Percentiles rank a stretch among this genome's conserved stretches.
Evolutionary conservation across 352 stramenopile genomes (phyloP).

Genomic region (Pythium oligandrum): DNA sequence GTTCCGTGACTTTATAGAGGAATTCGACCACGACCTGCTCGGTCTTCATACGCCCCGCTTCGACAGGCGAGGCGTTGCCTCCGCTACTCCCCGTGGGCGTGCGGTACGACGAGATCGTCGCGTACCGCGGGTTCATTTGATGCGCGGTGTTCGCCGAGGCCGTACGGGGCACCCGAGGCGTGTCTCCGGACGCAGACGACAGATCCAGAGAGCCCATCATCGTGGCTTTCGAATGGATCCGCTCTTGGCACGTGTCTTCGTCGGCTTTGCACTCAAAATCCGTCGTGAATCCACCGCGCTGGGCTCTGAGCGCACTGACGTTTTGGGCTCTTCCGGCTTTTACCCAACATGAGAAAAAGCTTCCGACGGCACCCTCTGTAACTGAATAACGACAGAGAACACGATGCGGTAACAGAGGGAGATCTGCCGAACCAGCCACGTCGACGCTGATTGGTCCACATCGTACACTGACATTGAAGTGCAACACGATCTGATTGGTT

Average conservation of each 20-base stretch:
- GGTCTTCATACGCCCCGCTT: constrained; percentile 67
- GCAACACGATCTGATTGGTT: constrained; percentile 7
- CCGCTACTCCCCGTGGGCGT: too few species aligned
- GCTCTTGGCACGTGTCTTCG: not conserved
- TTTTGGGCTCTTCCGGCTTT: too few species aligned
- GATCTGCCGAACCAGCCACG: too few species aligned
- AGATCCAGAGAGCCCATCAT: constrained; percentile 28
- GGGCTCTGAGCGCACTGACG: too few species aligned
- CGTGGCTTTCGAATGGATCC: constrained; percentile 3
- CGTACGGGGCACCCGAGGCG: constrained; percentile 15
- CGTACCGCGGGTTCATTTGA: constrained; percentile 6
- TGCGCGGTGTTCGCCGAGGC: constrained; percentile 2
- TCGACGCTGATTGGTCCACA: too few species aligned
- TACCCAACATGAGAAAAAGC: too few species aligned
- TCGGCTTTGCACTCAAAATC: constrained; percentile 3
- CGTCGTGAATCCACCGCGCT: not conserved
- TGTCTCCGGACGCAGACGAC: constrained; percentile 9
- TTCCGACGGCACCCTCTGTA: too few species aligned
- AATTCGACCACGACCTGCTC: constrained; percentile 85
- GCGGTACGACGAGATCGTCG: not conserved
- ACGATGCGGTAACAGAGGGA: too few species aligned
- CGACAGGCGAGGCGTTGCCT: not conserved
- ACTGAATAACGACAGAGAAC: too few species aligned
- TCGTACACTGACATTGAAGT: too few species aligned
- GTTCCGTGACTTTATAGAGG: constrained; percentile 76